These are phyloP conservation scores for Coniochaeta sp. DNA, from an alignment of 2,329 filamentous ascomycete species.

Conservation along the genomic window DNA sequence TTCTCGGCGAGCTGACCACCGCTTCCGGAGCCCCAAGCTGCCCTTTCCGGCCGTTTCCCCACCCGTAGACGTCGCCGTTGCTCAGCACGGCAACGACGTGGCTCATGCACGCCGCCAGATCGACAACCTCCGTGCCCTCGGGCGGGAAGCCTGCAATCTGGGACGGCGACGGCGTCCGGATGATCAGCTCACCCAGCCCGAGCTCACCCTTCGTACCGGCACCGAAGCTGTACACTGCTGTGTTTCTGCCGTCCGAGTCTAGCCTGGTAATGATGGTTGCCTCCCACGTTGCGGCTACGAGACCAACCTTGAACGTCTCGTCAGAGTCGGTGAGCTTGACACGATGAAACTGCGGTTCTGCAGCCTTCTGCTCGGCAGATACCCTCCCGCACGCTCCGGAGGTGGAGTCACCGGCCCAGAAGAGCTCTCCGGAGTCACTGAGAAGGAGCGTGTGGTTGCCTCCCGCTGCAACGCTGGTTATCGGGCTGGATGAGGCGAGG, in stretches of 20 bases:
- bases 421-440: conserved; percentile 49
- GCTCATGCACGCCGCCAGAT: conserved; percentile 66
- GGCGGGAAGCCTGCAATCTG: conserved; percentile 59
- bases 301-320: conserved; percentile 18
- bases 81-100: conserved; percentile 69
- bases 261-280: conserved; percentile 54
- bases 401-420: conserved; percentile 54
- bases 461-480: conserved; percentile 48
- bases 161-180: conserved; percentile 38
- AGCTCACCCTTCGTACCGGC: conserved; percentile 64
- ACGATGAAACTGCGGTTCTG: conserved; percentile 27
- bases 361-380: conserved; percentile 9
- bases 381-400: conserved; percentile 46
- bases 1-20: conserved; percentile 51
- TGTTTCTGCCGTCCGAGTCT: conserved; percentile 33
- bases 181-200: conserved; percentile 49
- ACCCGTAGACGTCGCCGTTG: conserved; percentile 75
- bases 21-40: conserved; percentile 61
- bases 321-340: conserved; percentile 24
- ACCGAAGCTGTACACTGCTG: conserved; percentile 56
- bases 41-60: conserved; percentile 81
- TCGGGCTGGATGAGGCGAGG: conserved; percentile 21
- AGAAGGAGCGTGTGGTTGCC: conserved; percentile 83
- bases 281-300: conserved; percentile 72
- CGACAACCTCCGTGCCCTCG: conserved; percentile 44